phyloP scores from a whole-genome alignment of 108 stramenopile genomes.

The Cyclostephanos tholiformis region DNA sequence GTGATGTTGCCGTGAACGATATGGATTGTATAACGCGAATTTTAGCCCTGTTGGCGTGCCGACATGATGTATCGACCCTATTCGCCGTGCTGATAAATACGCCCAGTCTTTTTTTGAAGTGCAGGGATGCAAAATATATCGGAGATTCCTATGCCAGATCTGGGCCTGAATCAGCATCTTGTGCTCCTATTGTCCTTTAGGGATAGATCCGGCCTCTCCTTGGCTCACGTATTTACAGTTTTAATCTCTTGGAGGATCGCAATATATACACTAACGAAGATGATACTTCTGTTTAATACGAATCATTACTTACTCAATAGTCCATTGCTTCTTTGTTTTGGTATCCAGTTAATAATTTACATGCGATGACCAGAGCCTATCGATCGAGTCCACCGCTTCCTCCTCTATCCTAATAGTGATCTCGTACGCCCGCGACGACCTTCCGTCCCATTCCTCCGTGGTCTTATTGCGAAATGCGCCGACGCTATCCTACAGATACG shows the following conservation, averaged over 20 bases:
- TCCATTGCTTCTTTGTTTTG: too few relatives aligned
- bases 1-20: not conserved
- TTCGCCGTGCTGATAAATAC: not conserved
- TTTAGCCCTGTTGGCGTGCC: conserved; percentile 2
- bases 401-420: conserved; percentile 54
- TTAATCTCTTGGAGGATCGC: too few relatives aligned
- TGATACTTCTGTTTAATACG: too few relatives aligned
- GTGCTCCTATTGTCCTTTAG: too few relatives aligned
- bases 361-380: conserved; percentile 20
- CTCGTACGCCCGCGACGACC: conserved; percentile 54
- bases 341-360: conserved; percentile 15
- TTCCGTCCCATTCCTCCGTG: conserved; percentile 67
- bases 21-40: conserved; percentile 2
- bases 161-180: too few relatives aligned
- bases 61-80: conserved; percentile 8
- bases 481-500: conserved; percentile 66
- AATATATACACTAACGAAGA: too few relatives aligned
- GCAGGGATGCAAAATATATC: conserved; percentile 14
- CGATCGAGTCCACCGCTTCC: conserved; percentile 47
- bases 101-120: not conserved
- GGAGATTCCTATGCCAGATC: too few relatives aligned
- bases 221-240: too few relatives aligned
- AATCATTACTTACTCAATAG: too few relatives aligned
- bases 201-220: too few relatives aligned
- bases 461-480: conserved; percentile 66